Evolutionary conservation across 2,329 filamentous ascomycete genomes (phyloP), one percentile per base, ranked within the genome.

Genomic region (Sporothrix pseudoabietina): DNA sequence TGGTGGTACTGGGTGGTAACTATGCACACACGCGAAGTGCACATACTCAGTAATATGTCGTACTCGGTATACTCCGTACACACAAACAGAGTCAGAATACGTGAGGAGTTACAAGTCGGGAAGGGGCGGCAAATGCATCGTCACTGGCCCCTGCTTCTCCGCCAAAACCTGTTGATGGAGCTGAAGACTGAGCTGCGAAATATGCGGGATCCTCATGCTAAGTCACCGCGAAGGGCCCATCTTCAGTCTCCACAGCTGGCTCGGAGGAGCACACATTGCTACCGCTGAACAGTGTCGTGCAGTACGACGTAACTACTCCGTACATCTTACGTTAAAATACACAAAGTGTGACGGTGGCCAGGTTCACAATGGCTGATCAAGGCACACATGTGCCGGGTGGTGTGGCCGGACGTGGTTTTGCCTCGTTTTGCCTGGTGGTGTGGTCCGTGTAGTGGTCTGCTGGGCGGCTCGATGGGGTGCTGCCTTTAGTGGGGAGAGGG

Each of bases 321-420:
- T 30, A 12, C 30, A 35, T 32, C 30, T 32, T 61, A 61, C 44
- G 41, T 12, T 59, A 35, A 4, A 14, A 35, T n/a, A 10, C 57
- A 7, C 6, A 39, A 52, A 30, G 54, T 39, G 47, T 35, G 65
- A 69, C 47, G 65, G 65, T 69, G 65, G 47, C 32, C 47, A 22
- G 35, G 52, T 55, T 26, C 3, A 39, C 69, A 49, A 49, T 19
- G 44, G 16, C 35, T n/a, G 57, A 39, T 49, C 57, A n/a, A 4
- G 3, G 26, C 12, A 59, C 5, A 32, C 30, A 59, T 59, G 4
- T 32, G 41, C 10, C 12, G 22, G 49, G 71, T 72, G 71, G 71
- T 30, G 39, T 65, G 39, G 61, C 61, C 35, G 5, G 30, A 14
- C 19, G n/a, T 14, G 19, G 8, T 2, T n/a, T 44, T 39, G 59